Percentiles rank a stretch among this genome's conserved stretches.
phyloP scores from a whole-genome alignment of 2,329 filamentous ascomycete genomes.

The Stenocarpella maydis region DNA sequence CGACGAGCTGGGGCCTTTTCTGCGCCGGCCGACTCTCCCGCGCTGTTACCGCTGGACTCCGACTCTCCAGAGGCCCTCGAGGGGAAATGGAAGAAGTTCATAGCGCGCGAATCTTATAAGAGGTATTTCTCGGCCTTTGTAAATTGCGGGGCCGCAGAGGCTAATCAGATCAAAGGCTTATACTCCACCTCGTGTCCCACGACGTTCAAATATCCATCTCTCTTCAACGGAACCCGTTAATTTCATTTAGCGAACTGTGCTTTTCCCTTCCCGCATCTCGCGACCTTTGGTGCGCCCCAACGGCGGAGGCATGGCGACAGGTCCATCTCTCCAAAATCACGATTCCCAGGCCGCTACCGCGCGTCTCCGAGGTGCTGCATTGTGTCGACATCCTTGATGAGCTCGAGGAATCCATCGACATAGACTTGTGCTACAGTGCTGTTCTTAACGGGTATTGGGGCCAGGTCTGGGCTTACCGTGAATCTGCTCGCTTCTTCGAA shows the following conservation, averaged over 20 bases:
- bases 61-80: conserved; percentile 40
- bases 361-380: conserved; percentile 40
- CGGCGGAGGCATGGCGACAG: conserved; percentile 41
- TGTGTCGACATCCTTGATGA: conserved; percentile 38
- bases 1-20: conserved; percentile 51
- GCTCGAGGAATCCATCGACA: conserved; percentile 40
- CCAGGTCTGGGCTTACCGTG: conserved; percentile 44
- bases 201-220: conserved; percentile 40
- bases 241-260: conserved; percentile 40
- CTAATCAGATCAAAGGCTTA: conserved; percentile 36
- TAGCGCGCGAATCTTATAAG: conserved; percentile 42
- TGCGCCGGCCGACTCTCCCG: conserved; percentile 37
- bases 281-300: conserved; percentile 42
- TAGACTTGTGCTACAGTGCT: conserved; percentile 43
- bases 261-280: conserved; percentile 40
- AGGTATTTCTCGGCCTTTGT: conserved; percentile 32
- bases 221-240: conserved; percentile 39
- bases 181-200: conserved; percentile 41
- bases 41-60: conserved; percentile 35
- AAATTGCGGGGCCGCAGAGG: not conserved
- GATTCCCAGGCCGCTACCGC: conserved; percentile 37
- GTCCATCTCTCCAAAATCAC: conserved; percentile 39
- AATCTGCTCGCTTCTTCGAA: conserved; percentile 43
- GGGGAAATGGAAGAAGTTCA: conserved; percentile 41
- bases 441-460: conserved; percentile 45